Conservation (phyloP, 2,329 filamentous ascomycete species). For the Aureobasidium vineae region DNA sequence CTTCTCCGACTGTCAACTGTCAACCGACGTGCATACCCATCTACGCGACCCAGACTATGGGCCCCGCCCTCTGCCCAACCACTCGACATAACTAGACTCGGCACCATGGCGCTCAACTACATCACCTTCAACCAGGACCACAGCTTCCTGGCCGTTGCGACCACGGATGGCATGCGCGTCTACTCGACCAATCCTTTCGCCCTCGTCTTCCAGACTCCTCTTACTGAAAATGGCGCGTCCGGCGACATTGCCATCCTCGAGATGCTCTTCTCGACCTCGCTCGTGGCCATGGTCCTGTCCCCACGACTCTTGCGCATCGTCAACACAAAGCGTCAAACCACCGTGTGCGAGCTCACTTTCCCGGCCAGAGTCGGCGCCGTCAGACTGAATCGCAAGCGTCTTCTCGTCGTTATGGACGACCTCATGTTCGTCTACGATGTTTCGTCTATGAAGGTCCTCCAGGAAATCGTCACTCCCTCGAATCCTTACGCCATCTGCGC, state of each 20-base stretch:
- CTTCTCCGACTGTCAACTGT: neutral
- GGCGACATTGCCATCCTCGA: conserved; percentile 95
- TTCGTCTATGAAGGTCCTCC: conserved; percentile 93
- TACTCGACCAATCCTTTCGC: conserved; percentile 96
- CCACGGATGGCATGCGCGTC: conserved; percentile 89
- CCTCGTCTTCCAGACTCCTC: conserved; percentile 90
- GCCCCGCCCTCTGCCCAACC: neutral
- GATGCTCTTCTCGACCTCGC: conserved; percentile 97
- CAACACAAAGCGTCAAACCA: conserved; percentile 86
- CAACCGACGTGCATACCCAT: conserved; percentile 4
- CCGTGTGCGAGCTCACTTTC: conserved; percentile 98
- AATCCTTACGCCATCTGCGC: conserved; percentile 81
- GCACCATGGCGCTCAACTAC: conserved; percentile 69
- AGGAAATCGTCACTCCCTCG: conserved; percentile 89
- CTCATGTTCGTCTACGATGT: conserved; percentile 99
- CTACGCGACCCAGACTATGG: neutral
- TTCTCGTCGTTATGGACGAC: conserved; percentile 91
- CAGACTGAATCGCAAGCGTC: conserved; percentile 86
- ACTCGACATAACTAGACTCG: neutral
- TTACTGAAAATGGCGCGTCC: conserved; percentile 44
- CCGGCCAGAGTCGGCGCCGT: conserved; percentile 94
- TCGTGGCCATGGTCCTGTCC: conserved; percentile 90
- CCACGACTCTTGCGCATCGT: conserved; percentile 91
- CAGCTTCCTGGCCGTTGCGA: conserved; percentile 95
- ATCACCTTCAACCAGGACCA: conserved; percentile 99